Evolutionary conservation across 192 early-diverging fungal species (phyloP).

Genomic region (Pilobolus umbonatus): DNA sequence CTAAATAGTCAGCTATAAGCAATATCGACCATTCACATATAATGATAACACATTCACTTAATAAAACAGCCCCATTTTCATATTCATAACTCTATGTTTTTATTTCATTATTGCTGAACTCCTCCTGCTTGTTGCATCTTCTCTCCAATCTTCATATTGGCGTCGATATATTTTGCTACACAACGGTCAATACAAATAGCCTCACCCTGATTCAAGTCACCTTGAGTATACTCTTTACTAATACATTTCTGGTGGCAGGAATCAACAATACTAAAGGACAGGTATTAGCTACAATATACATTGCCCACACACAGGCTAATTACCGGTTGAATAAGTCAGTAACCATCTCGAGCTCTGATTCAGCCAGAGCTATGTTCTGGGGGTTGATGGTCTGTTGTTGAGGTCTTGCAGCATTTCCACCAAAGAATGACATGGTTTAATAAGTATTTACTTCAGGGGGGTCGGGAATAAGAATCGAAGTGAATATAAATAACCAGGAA

Average conservation of each 20-base stretch:
- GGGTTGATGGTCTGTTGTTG: slow-evolving; percentile 48
- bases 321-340: slow-evolving; percentile 76
- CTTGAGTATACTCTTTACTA: slow-evolving; percentile 68
- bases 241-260: slow-evolving; percentile 89
- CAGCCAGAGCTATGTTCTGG: slow-evolving; percentile 67
- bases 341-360: slow-evolving; percentile 81
- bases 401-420: slow-evolving; percentile 21
- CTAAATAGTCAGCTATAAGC: too few relatives aligned
- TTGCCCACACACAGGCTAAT: neutral
- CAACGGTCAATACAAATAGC: slow-evolving; percentile 91
- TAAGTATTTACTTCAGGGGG: too few relatives aligned
- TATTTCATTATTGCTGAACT: too few relatives aligned
- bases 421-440: slow-evolving; percentile 14
- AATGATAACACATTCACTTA: too few relatives aligned
- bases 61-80: too few relatives aligned
- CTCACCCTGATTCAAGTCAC: slow-evolving; percentile 84
- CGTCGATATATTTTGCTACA: slow-evolving; percentile 85
- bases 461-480: too few relatives aligned
- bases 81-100: too few relatives aligned
- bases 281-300: neutral
- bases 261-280: slow-evolving; percentile 57
- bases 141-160: slow-evolving; percentile 75
- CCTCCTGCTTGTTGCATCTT: slow-evolving; percentile 62
- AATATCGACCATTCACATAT: too few relatives aligned
- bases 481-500: too few relatives aligned